Evolutionary conservation across 495 filamentous ascomycete species (phyloP), one percentile per base, ranked within the genome.

Genomic region (Trichoderma virens): DNA sequence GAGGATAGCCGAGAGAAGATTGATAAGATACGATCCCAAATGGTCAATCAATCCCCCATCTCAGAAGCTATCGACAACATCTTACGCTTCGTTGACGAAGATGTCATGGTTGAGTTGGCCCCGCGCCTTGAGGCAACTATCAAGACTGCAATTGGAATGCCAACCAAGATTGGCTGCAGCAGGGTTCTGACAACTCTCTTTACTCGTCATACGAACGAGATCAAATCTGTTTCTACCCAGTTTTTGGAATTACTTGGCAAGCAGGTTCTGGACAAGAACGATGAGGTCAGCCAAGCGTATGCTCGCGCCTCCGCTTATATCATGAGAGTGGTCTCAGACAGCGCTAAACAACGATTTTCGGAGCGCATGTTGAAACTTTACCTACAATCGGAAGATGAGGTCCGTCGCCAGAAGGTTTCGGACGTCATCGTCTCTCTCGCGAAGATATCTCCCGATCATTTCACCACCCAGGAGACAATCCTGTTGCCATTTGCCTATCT

Each of bases 1-100:
- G 92, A 93, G 65, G 96, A 96, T 67, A 88, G 90, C 62, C 78
- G 92, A 23, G 89, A 96, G 63, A 82, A 85, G 67, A 92, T 98
- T 65, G 94, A 98, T 75, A 90, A 89, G 69, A 83, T 88, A 72
- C 84, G 94, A 61, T 82, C 91, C 38, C 85, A 80, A n/a, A 86
- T 83, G 69, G 89, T 96, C 23, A 88, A 90, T 31, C 83, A 82
- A 13, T 94, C 90, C n/a, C 93, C 94, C 1, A 87, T 98, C 72
- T 92, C 91, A 78, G 94, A 97, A 74, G 92, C 92, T 25, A 91
- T 97, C 68, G 92, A 97, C 65, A 83, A 91, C 69, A 92, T 90
- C 72, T 78, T 98, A 32, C 91, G 97, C 67, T 84, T 86, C n/a
- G 78, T 95, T 7, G 92, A 98, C 71, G 86, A 86, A 4, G 72